phyloP scores from a whole-genome alignment of 129 eudicot species.

The Helichrysum umbraculigerum region DNA sequence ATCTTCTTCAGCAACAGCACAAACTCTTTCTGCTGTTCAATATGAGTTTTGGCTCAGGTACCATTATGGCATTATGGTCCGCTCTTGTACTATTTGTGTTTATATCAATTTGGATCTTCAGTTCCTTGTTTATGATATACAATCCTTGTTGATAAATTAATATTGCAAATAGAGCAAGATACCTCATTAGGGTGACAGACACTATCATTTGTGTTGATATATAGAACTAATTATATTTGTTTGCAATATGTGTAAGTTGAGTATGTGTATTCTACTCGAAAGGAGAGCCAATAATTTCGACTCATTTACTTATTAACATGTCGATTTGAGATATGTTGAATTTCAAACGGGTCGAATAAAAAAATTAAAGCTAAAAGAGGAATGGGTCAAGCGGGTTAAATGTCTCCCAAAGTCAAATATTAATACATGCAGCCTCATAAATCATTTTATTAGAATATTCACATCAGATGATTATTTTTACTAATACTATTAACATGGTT shows the following conservation, averaged over 20 bases:
- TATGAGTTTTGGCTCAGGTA: conserved; percentile 25
- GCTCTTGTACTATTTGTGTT: conserved; percentile 30
- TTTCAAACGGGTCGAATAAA: background rate
- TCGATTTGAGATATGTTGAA: background rate
- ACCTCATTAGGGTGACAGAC: background rate
- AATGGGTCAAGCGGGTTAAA: background rate
- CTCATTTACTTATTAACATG: background rate
- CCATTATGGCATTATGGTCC: conserved; percentile 11
- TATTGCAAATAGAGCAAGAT: background rate
- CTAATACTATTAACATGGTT: too few relatives aligned
- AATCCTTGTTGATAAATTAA: background rate
- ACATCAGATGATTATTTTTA: too few relatives aligned
- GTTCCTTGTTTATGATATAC: background rate
- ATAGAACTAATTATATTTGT: background rate
- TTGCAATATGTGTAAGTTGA: background rate
- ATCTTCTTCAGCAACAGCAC: background rate
- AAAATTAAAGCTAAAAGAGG: background rate
- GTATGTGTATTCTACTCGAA: background rate
- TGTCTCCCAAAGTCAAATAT: background rate
- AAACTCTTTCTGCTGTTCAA: background rate
- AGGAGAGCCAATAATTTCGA: background rate
- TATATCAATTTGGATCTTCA: conserved; percentile 23
- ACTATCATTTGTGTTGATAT: background rate
- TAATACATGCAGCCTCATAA: background rate
- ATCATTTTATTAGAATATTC: too few relatives aligned